Percentiles rank a stretch among this genome's conserved stretches.
phyloP scores from a whole-genome alignment of 2,329 filamentous ascomycete genomes.

The Blastomyces gilchristii region DNA sequence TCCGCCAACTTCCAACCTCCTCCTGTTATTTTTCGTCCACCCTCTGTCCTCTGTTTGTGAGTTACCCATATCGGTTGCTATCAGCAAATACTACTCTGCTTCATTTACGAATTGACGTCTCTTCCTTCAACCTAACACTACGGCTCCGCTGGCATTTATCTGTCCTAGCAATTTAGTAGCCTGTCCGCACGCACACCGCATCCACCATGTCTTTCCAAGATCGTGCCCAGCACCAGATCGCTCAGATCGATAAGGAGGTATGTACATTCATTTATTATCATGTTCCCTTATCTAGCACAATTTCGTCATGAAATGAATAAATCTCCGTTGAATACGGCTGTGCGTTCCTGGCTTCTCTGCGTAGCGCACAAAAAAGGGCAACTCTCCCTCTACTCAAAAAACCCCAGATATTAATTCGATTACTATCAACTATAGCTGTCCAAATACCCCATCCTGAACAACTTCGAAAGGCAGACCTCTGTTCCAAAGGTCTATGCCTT shows the following conservation, averaged over 20 bases:
- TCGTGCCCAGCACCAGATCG: conserved; percentile 52
- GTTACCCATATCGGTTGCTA: background rate
- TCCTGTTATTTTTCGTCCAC: background rate
- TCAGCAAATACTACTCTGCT: background rate
- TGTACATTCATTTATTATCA: conserved; percentile 21
- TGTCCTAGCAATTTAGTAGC: background rate
- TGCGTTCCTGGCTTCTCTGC: background rate
- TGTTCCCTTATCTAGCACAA: background rate
- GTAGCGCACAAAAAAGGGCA: background rate
- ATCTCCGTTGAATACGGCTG: background rate
- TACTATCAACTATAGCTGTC: conserved; percentile 43
- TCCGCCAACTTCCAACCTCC: background rate
- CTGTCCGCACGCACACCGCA: background rate
- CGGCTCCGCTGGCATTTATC: background rate
- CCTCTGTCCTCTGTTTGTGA: background rate
- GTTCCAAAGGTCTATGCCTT: conserved; percentile 59
- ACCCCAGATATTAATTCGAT: background rate
- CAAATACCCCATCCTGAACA: conserved; percentile 57
- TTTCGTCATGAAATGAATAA: background rate
- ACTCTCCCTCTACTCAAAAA: background rate
- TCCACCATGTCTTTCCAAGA: conserved; percentile 42
- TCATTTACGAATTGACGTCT: conserved; percentile 1
- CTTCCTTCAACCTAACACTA: background rate
- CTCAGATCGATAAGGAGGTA: conserved; percentile 60
- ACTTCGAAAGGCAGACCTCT: conserved; percentile 58